Evolutionary conservation across 768 basidiomycete species (phyloP).

Genomic region (Guyanaporus albipodus): DNA sequence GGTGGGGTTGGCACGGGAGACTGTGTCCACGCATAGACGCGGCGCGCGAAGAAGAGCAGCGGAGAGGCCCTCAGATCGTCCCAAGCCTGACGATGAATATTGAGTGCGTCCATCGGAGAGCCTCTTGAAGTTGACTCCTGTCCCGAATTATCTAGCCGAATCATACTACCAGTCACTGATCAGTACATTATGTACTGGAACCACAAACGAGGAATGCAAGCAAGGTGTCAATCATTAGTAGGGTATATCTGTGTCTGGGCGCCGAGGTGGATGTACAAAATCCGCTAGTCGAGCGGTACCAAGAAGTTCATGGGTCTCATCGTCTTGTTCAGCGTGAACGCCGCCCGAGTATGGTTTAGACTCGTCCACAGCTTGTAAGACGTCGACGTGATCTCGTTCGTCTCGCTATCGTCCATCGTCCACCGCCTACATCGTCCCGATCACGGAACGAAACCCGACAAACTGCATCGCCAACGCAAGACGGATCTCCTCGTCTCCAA

Average conservation of each 20-base stretch:
- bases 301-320: background rate
- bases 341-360: background rate
- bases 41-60: constrained; percentile 8
- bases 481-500: background rate
- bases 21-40: constrained; percentile 13
- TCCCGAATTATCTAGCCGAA: no score
- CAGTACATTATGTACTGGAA: no score
- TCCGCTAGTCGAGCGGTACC: background rate
- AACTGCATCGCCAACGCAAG: background rate
- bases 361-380: background rate
- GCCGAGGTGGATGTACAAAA: background rate
- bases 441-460: background rate
- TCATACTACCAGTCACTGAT: no score
- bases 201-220: no score
- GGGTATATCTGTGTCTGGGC: no score
- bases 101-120: background rate
- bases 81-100: background rate
- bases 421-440: background rate
- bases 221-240: no score
- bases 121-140: no score
- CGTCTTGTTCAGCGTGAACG: background rate
- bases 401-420: background rate
- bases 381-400: background rate
- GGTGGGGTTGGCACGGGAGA: background rate
- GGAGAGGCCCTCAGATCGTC: constrained; percentile 11